phyloP scores from a whole-genome alignment of 192 early-diverging fungal species.

The Coemansia sp. region DNA sequence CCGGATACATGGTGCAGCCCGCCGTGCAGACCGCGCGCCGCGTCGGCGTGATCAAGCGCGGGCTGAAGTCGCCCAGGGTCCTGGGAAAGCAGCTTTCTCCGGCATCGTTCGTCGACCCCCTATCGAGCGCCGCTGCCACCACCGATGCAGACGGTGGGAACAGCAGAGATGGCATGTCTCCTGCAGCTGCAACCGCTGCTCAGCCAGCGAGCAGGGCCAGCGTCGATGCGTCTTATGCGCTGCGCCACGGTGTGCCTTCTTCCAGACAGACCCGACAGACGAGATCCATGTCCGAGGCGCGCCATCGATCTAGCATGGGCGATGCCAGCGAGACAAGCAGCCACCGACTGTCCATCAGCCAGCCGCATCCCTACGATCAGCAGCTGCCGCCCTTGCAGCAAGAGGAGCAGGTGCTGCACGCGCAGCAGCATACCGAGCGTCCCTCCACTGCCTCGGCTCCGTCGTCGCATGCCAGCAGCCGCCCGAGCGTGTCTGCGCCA shows the following conservation, averaged over 20 bases:
- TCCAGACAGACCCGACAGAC: slow-evolving; percentile 29
- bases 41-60: slow-evolving; percentile 48
- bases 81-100: slow-evolving; percentile 44
- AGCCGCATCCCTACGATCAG: slow-evolving; percentile 49
- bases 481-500: slow-evolving; percentile 8
- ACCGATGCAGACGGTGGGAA: background rate
- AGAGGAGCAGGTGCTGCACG: slow-evolving; percentile 31
- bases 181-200: background rate
- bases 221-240: slow-evolving; percentile 21
- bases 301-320: slow-evolving; percentile 4
- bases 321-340: background rate
- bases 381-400: slow-evolving; percentile 48
- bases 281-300: slow-evolving; percentile 42
- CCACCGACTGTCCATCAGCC: slow-evolving; percentile 1
- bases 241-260: slow-evolving; percentile 3
- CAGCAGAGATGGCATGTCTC: background rate
- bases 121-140: slow-evolving; percentile 43
- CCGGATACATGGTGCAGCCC: slow-evolving; percentile 13
- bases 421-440: slow-evolving; percentile 39
- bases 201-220: slow-evolving; percentile 22
- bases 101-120: slow-evolving; percentile 39
- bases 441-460: slow-evolving; percentile 8
- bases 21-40: slow-evolving; percentile 36
- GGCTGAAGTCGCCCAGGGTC: slow-evolving; percentile 43
- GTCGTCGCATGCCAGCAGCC: slow-evolving; percentile 12